Percentiles rank a stretch among this genome's conserved stretches.
Evolutionary conservation across 345 rosid genomes (phyloP).

Genomic region (Raphanus sativus): DNA sequence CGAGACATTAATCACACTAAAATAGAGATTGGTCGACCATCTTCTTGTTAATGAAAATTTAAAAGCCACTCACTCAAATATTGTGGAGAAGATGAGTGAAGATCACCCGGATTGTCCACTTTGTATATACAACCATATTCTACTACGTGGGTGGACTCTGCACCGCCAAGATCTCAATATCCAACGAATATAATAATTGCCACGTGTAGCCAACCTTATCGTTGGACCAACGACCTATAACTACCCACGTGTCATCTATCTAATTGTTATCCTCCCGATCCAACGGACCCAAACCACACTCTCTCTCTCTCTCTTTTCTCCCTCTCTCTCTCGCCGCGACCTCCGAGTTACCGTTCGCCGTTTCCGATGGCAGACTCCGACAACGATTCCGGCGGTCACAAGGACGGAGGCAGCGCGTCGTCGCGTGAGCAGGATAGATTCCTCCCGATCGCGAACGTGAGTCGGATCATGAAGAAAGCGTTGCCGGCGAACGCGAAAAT

Average conservation of each 20-base stretch:
- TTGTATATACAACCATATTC: background rate
- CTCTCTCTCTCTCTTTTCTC: background rate
- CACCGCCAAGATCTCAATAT: constrained; percentile 25
- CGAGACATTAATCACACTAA: background rate
- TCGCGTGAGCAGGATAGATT: constrained; percentile 63
- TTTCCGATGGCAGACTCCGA: constrained; percentile 62
- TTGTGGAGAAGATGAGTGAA: background rate
- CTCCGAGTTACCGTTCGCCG: background rate
- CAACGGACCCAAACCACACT: constrained; percentile 50
- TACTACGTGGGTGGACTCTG: background rate
- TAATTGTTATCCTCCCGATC: constrained; percentile 50
- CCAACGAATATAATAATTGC: constrained; percentile 22
- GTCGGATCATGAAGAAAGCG: constrained; percentile 77
- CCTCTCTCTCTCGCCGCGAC: constrained; percentile 16
- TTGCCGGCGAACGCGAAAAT: constrained; percentile 73
- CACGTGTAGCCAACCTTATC: constrained; percentile 52
- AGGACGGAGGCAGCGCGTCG: constrained; percentile 45
- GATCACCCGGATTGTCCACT: background rate
- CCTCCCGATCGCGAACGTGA: constrained; percentile 70
- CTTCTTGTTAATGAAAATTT: background rate
- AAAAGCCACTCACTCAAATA: background rate
- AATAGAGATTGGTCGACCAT: background rate
- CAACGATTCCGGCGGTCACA: constrained; percentile 63
- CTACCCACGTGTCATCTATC: constrained; percentile 52
- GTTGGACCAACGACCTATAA: constrained; percentile 47